A percentile compares a stretch with the other conserved stretches of the same genome.
Evolutionary conservation across 345 rosid species (phyloP).

Genomic region (Bruguiera gymnorhiza): DNA sequence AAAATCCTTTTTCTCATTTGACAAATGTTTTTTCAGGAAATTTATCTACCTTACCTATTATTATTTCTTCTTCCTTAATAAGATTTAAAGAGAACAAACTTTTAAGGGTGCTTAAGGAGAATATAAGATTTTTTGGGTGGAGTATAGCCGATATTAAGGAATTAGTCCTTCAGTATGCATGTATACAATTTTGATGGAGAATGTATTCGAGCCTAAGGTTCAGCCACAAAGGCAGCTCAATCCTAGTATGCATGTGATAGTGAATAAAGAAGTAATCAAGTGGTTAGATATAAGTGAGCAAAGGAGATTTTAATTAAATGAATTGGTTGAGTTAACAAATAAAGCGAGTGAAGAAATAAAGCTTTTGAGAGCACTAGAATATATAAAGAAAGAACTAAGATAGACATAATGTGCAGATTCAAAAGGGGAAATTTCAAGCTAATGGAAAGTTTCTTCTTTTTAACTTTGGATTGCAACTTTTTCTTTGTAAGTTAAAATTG

Average conservation of each 20-base stretch:
- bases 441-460: not conserved
- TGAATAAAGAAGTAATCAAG: not conserved
- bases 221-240: not conserved
- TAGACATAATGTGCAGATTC: not conserved
- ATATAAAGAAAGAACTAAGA: constrained; percentile 6
- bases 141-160: too few relatives aligned
- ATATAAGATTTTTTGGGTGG: too few relatives aligned
- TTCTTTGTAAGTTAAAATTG: not conserved
- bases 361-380: not conserved
- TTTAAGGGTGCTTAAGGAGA: too few relatives aligned
- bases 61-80: too few relatives aligned
- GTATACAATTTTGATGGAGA: not conserved
- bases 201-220: not conserved
- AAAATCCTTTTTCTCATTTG: too few relatives aligned
- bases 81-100: too few relatives aligned
- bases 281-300: not conserved
- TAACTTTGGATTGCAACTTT: not conserved
- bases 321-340: not conserved
- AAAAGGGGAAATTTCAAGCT: not conserved
- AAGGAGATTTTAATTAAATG: not conserved
- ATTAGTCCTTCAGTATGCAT: not conserved
- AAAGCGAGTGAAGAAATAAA: not conserved
- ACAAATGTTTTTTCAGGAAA: too few relatives aligned
- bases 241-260: not conserved
- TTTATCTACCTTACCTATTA: too few relatives aligned